Base-by-base conservation (phyloP, 1,284 basidiomycete species). In the Leccinum cinnamomeum region DNA sequence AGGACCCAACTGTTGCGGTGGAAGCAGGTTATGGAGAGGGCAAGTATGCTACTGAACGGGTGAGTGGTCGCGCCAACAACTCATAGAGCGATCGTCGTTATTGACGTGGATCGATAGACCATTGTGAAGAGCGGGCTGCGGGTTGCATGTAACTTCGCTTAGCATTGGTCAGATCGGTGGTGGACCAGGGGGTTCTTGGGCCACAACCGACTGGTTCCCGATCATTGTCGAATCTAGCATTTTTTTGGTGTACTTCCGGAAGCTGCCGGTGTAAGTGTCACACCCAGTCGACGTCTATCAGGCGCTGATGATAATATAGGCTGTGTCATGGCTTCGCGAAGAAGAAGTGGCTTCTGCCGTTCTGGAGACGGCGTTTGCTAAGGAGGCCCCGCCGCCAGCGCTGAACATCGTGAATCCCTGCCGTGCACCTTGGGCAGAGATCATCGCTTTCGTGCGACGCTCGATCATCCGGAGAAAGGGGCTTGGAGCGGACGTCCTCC, bases 101-200 rank as follows among this genome's bases (percentile, higher is more conserved):
- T 28, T 53, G 16, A 53, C 3, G 28, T 18, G 28, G 14, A 16
- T 18, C 8, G 8, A 53, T n/a, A 53, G 51, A 53, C 28, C 28
- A 30, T 30, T 3, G 51, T 53, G 23, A 53, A 53, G 28, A 53
- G 25, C 2, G 51, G 51, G 4, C 5, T 53, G 28, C 2, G 51
- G 51, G 4, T 2, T 53, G 28, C 28, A 62, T 2, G 62, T 67
- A 1, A 70, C 70, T 1, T 67, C 69, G 3, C 57, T 76, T n/a
- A 63, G 74, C 6, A 66, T 74, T n/a, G 75, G 74, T 10, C 75
- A 76, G 44, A 68, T 76, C 16, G 62, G 65, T 7, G 74, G 75
- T 7, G 65, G 67, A 1, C 54, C 57, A 3, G 65, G 63, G n/a
- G 74, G 53, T 7, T 53, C 53, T 7, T 53, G 53, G 53, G 30